phyloP scores from a whole-genome alignment of 148 eudicot species.

The Nepenthes gracilis region DNA sequence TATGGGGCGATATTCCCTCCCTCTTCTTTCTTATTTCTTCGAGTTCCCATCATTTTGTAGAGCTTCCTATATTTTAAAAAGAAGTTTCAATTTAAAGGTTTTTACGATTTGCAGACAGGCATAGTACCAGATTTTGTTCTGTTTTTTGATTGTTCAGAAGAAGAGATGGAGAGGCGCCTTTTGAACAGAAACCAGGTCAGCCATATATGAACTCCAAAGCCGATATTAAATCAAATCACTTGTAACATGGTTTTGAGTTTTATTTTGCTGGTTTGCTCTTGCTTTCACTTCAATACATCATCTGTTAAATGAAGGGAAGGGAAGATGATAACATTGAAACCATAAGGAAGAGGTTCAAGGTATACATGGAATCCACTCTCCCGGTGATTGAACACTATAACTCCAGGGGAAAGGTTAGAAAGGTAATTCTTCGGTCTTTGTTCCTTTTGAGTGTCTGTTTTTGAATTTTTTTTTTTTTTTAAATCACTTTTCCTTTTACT shows the following conservation, averaged over 20 bases:
- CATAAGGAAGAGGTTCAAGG: constrained; percentile 9
- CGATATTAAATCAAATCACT: too few species aligned
- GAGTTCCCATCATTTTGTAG: too few species aligned
- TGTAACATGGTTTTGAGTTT: too few species aligned
- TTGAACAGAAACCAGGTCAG: constrained; percentile 5
- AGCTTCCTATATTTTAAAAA: too few species aligned
- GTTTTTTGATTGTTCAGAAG: constrained; percentile 12
- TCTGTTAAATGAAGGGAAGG: constrained; percentile 1
- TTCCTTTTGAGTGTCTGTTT: neutral
- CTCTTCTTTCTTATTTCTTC: too few species aligned
- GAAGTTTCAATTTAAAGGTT: too few species aligned
- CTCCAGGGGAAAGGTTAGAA: constrained; percentile 1
- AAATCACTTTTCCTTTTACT: neutral
- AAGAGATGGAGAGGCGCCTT: constrained; percentile 17
- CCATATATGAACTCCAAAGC: neutral
- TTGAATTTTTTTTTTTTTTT: neutral
- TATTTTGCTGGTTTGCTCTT: too few species aligned
- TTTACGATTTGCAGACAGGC: constrained; percentile 7
- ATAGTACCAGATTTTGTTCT: constrained; percentile 13
- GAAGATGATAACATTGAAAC: constrained; percentile 7
- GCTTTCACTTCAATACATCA: neutral
- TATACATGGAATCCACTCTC: constrained; percentile 7
- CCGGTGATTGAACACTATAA: constrained; percentile 7
- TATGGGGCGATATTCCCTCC: too few species aligned
- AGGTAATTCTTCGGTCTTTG: neutral